Conservation (phyloP, 169 alveolate genomes). For the Theileria luwenshuni region DNA sequence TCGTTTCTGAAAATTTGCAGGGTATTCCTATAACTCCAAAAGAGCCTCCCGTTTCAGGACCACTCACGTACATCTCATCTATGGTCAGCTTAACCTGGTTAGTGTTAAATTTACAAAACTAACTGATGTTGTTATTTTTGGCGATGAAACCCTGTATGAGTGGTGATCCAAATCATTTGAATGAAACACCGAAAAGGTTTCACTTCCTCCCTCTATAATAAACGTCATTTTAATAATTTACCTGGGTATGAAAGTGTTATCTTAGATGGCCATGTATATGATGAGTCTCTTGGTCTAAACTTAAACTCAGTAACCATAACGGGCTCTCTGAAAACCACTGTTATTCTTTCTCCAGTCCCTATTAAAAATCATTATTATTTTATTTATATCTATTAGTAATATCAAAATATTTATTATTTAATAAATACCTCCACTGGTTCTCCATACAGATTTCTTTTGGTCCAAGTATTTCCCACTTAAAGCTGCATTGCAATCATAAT, state of each 20-base stretch:
- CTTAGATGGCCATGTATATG: conserved; percentile 73
- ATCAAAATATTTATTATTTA: too few species aligned
- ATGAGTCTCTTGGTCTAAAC: conserved; percentile 71
- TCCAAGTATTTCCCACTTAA: conserved; percentile 66
- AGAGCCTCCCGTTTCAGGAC: conserved; percentile 73
- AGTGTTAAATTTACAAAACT: background rate
- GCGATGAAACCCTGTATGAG: conserved; percentile 60
- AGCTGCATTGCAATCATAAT: conserved; percentile 69
- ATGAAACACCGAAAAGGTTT: conserved; percentile 65
- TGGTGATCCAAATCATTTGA: conserved; percentile 66
- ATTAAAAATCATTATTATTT: background rate
- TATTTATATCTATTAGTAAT: too few species aligned
- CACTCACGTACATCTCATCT: conserved; percentile 54
- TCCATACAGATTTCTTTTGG: conserved; percentile 68
- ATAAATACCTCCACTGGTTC: conserved; percentile 33
- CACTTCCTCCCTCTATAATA: conserved; percentile 53
- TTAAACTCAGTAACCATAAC: conserved; percentile 66
- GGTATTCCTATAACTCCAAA: conserved; percentile 68
- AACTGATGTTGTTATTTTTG: conserved; percentile 63
- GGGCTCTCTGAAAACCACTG: conserved; percentile 65
- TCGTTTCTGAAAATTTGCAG: conserved; percentile 36
- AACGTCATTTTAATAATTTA: background rate
- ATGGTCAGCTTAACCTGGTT: conserved; percentile 49
- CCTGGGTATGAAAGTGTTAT: conserved; percentile 55
- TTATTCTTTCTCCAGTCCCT: conserved; percentile 69